phyloP scores from a whole-genome alignment of 495 filamentous ascomycete genomes.

The Melanomma pulvis-pyrius region DNA sequence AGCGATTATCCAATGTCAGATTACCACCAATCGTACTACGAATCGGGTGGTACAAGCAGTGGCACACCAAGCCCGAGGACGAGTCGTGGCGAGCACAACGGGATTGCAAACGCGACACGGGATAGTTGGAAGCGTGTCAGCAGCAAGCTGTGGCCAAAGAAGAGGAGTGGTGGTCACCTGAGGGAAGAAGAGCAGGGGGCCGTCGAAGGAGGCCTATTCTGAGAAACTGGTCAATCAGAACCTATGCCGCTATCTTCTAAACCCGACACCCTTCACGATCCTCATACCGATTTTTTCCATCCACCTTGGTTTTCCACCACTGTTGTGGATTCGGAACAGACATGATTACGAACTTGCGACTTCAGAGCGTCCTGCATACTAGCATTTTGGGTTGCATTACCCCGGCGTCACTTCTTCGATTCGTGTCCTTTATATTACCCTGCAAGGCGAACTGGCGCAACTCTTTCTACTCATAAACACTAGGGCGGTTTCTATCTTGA shows the following conservation, averaged over 20 bases:
- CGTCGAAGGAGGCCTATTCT: conserved; percentile 38
- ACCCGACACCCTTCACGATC: not conserved
- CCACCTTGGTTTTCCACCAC: not conserved
- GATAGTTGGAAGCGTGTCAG: conserved; percentile 40
- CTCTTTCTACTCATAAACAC: not conserved
- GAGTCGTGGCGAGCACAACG: conserved; percentile 34
- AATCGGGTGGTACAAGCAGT: conserved; percentile 20
- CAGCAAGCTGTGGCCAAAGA: conserved; percentile 37
- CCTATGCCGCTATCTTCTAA: too few relatives aligned
- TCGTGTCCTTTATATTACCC: not conserved
- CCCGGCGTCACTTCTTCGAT: conserved; percentile 15
- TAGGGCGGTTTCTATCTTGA: not conserved
- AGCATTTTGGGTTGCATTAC: conserved; percentile 33
- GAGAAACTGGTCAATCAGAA: not conserved
- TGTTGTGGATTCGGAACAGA: conserved; percentile 3
- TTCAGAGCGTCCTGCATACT: conserved; percentile 10
- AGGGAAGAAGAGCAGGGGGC: conserved; percentile 36
- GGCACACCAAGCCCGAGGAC: conserved; percentile 37
- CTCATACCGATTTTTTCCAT: not conserved
- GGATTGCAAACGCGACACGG: conserved; percentile 28
- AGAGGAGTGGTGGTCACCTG: conserved; percentile 34
- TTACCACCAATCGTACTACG: conserved; percentile 36
- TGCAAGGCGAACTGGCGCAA: conserved; percentile 25
- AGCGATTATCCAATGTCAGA: conserved; percentile 39
- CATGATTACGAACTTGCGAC: conserved; percentile 25